phyloP scores from a whole-genome alignment of 164 flowering plant genomes.

The Paratinospora sagittata region DNA sequence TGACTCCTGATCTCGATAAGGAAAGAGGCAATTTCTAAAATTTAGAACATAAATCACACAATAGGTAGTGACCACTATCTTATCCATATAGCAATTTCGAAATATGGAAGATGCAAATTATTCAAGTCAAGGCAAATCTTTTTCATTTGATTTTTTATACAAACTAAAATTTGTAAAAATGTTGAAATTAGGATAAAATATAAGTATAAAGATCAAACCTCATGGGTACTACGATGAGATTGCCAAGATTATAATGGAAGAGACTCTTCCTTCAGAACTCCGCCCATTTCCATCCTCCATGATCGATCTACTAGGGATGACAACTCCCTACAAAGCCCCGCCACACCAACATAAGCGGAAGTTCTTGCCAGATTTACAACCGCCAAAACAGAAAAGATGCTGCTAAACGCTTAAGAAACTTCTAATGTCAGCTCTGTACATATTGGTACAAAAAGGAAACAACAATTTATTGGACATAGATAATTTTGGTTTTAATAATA shows the following conservation, averaged over 20 bases:
- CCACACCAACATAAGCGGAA: conserved; percentile 12
- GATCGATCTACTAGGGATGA: conserved; percentile 73
- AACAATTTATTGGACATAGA: too few species aligned
- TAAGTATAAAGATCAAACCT: not conserved
- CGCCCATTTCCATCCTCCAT: conserved; percentile 97
- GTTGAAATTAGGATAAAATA: not conserved
- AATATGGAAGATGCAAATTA: not conserved
- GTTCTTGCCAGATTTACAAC: not conserved
- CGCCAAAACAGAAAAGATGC: not conserved
- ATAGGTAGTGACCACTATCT: not conserved
- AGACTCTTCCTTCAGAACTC: conserved; percentile 56
- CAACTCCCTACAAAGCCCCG: conserved; percentile 55
- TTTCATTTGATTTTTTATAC: not conserved
- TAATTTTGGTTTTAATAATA: too few species aligned
- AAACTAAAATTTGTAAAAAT: not conserved
- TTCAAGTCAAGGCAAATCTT: not conserved
- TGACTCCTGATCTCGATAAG: too few species aligned
- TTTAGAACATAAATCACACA: not conserved
- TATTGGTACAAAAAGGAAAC: too few species aligned
- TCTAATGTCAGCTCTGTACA: too few species aligned
- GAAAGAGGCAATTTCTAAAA: too few species aligned
- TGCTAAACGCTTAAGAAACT: too few species aligned
- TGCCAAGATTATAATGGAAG: conserved; percentile 31
- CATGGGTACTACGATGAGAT: conserved; percentile 5
- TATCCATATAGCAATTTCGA: not conserved